Percentiles rank a stretch among this genome's conserved stretches.
These are phyloP conservation scores for Trifolium dubium DNA, from an alignment of 306 rosid species.

Conservation along the genomic window DNA sequence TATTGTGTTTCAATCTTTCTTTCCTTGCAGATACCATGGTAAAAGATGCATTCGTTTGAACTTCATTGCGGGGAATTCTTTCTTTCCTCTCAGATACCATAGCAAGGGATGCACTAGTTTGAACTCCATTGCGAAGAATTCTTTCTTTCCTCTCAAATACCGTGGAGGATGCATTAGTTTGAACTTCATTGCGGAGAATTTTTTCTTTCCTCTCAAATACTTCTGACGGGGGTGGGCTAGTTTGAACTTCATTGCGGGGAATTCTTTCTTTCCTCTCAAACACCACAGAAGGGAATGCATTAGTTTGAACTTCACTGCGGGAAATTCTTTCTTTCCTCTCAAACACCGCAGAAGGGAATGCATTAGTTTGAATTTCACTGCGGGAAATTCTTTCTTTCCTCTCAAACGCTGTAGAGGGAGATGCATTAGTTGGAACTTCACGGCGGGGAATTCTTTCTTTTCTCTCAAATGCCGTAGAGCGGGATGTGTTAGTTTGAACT, in stretches of 20 bases:
- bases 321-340: constrained; percentile 43
- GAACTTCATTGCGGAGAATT: constrained; percentile 19
- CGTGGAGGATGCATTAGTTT: background rate
- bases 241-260: constrained; percentile 39
- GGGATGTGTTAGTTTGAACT: constrained; percentile 39
- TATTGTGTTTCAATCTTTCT: constrained; percentile 10
- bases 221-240: constrained; percentile 35
- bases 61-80: constrained; percentile 24
- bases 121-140: constrained; percentile 33
- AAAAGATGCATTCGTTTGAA: background rate
- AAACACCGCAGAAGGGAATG: constrained; percentile 31
- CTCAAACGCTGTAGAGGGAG: constrained; percentile 44
- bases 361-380: constrained; percentile 40
- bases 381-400: constrained; percentile 37
- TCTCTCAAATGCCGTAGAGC: constrained; percentile 34
- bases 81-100: constrained; percentile 41
- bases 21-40: background rate
- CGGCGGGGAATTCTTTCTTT: constrained; percentile 39
- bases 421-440: constrained; percentile 14
- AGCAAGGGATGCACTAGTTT: constrained; percentile 41
- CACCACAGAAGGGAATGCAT: background rate
- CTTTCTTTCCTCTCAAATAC: constrained; percentile 41
- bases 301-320: constrained; percentile 23
- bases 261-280: constrained; percentile 8
- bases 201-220: constrained; percentile 44